Percentiles rank a stretch among this genome's conserved stretches.
These are phyloP conservation scores for Geum urbanum DNA, from an alignment of 306 rosid species.

Conservation along the genomic window DNA sequence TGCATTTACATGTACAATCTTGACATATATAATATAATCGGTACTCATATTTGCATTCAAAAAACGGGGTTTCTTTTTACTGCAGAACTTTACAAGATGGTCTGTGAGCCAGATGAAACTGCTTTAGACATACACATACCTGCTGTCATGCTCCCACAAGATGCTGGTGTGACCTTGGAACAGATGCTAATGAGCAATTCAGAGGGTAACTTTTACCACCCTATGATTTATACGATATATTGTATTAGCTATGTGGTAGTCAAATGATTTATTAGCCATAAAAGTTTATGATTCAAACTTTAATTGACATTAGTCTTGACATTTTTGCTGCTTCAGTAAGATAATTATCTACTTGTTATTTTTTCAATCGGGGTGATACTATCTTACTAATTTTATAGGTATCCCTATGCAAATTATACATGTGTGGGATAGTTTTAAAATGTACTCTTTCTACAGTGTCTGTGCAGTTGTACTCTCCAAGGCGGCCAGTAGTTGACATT, in stretches of 20 bases:
- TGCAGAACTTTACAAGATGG: conserved; percentile 98
- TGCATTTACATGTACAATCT: neutral
- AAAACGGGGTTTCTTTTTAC: conserved; percentile 24
- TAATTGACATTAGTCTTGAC: neutral
- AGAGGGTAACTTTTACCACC: conserved; percentile 37
- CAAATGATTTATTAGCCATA: neutral
- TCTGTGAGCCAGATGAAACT: conserved; percentile 78
- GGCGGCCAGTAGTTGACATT: conserved; percentile 71
- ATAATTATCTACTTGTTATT: neutral
- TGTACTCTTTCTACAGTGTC: conserved; percentile 53
- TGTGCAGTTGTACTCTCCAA: conserved; percentile 91
- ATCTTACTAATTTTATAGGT: neutral
- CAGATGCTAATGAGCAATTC: conserved; percentile 54
- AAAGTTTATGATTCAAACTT: neutral
- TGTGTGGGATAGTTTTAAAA: conserved; percentile 4
- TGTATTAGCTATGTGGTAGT: neutral
- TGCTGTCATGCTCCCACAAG: conserved; percentile 86
- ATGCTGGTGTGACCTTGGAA: conserved; percentile 81
- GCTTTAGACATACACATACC: conserved; percentile 79
- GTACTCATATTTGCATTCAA: conserved; percentile 11
- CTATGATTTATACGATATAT: conserved; percentile 4
- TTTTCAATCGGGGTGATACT: neutral
- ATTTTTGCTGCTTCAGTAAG: conserved; percentile 13
- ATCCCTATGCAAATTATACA: neutral
- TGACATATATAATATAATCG: neutral